Conservation (phyloP, 306 rosid species). For the Inga laurina region DNA sequence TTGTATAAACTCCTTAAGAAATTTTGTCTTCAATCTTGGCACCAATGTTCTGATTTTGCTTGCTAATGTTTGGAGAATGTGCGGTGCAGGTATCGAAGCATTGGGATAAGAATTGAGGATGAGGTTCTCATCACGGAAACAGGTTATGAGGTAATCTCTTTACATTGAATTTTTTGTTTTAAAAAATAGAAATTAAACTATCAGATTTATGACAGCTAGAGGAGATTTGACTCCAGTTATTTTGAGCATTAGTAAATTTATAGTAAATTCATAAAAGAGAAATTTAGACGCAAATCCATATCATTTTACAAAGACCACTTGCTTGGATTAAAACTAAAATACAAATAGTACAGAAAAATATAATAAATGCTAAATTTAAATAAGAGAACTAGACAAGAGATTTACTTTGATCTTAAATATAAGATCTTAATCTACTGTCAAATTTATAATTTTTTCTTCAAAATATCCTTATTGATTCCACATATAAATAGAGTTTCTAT, state of each 20-base stretch:
- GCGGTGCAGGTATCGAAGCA: slow-evolving; percentile 67
- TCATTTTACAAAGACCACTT: neutral
- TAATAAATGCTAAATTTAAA: neutral
- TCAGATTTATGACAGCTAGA: neutral
- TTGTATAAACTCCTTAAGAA: slow-evolving; percentile 4
- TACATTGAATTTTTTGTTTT: neutral
- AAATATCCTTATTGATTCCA: too few species aligned
- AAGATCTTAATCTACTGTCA: too few species aligned
- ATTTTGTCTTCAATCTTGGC: slow-evolving; percentile 32
- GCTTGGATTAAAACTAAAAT: neutral
- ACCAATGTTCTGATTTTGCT: slow-evolving; percentile 31
- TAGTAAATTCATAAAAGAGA: neutral
- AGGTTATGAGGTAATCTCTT: slow-evolving; percentile 76
- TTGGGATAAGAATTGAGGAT: slow-evolving; percentile 92
- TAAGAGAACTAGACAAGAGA: too few species aligned
- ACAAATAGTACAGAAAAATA: neutral
- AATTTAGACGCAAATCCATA: neutral
- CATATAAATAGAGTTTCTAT: too few species aligned
- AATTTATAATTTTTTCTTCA: too few species aligned
- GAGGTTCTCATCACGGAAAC: slow-evolving; percentile 86
- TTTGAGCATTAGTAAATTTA: slow-evolving; percentile 1
- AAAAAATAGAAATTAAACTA: slow-evolving; percentile 16
- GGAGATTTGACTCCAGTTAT: slow-evolving; percentile 2
- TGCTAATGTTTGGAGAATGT: slow-evolving; percentile 29
- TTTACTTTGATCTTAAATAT: too few species aligned